Base-by-base conservation (phyloP, 441 rosid genomes). In the Erodium chrysanthum region DNA sequence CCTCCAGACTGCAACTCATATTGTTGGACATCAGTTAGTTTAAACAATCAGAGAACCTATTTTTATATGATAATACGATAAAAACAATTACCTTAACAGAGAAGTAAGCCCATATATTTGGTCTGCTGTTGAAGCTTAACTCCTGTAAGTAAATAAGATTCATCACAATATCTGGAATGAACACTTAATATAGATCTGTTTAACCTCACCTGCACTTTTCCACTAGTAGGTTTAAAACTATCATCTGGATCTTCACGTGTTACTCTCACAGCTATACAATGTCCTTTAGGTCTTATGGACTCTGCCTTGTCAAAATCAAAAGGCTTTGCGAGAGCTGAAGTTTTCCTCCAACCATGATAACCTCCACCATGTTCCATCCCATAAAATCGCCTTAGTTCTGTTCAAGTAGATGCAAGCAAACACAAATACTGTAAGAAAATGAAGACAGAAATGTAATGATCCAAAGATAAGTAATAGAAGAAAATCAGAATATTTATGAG, bases 161-260 rank as follows among this genome's bases (percentile, higher is more conserved):
- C 61, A 69, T 52, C 40, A 68, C 14, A 66, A 71, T 68, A 64
- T 61, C 11, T n/a, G 29, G 20, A 72, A 64, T 22, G 67, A 80
- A 31, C 56, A 31, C 68, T 66, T 66, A 71, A 75, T 44, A 31
- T 42, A 35, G 73, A 64, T 8, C 65, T 60, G 35, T 59, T 62
- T 11, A 27, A 63, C 65, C 77, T 61, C 77, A 95, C 99, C 98
- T 85, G 99, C 68, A 96, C 98, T 92, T 87, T 96, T 67, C 99
- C 99, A 59, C 99, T 74, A 21, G 98, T 96, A 70, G 97, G 98
- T 86, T 91, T 96, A 84, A 96, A 96, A 65, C 99, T 98, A 50
- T 96, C 98, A 85, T 96, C 99, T 50, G 98, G 99, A 78, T 96
- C 99, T 86, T 96, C 99, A 71, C 99, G 92, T 59, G 98, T 96